Evolutionary conservation across 2,329 filamentous ascomycete species (phyloP).

Genomic region (Daldinia eschscholtzii): DNA sequence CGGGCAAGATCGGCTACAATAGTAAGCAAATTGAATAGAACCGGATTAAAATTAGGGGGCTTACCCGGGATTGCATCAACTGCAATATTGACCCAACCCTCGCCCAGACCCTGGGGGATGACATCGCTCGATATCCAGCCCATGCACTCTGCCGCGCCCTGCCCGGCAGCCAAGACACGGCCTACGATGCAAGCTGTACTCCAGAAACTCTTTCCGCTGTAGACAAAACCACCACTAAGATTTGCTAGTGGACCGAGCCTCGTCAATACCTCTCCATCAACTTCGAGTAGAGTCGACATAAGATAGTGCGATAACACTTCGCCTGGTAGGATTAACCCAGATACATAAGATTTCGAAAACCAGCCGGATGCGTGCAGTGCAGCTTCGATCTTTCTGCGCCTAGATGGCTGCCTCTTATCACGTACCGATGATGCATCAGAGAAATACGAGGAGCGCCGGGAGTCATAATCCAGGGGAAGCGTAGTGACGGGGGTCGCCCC

Average conservation of each 20-base stretch:
- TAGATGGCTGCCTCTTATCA: conserved; percentile 54
- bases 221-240: conserved; percentile 74
- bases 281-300: conserved; percentile 75
- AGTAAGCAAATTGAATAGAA: conserved; percentile 42
- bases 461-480: conserved; percentile 55
- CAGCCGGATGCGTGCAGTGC: conserved; percentile 71
- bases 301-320: conserved; percentile 73
- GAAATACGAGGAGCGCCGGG: conserved; percentile 62
- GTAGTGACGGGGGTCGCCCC: conserved; percentile 59
- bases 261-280: conserved; percentile 70
- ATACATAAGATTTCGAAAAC: conserved; percentile 77
- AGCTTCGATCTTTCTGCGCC: conserved; percentile 68
- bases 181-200: conserved; percentile 75
- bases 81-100: conserved; percentile 72
- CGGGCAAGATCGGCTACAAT: conserved; percentile 62
- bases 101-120: conserved; percentile 62
- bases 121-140: conserved; percentile 76
- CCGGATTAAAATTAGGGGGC: conserved; percentile 42
- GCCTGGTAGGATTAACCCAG: conserved; percentile 73
- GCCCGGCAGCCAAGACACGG: conserved; percentile 72
- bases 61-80: conserved; percentile 66
- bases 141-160: conserved; percentile 74
- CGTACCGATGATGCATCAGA: conserved; percentile 50
- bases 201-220: conserved; percentile 75
- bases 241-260: conserved; percentile 71